Conservation (phyloP, 371 early-diverging fungal species). For the Apophysomyces trapeziformis region DNA sequence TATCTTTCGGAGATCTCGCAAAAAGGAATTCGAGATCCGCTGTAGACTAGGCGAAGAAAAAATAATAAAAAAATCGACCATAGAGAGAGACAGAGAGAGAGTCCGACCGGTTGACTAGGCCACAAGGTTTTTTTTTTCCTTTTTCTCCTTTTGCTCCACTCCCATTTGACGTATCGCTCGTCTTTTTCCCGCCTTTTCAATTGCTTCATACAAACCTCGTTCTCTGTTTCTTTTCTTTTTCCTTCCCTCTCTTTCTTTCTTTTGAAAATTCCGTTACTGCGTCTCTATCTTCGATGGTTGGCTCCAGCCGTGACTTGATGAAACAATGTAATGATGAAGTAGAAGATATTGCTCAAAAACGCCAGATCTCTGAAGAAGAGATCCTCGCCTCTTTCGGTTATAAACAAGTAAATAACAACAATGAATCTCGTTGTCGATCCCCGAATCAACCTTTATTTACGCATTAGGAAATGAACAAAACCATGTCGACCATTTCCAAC, state of each 20-base stretch:
- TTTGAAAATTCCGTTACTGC: constrained; percentile 19
- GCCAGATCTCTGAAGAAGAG: constrained; percentile 41
- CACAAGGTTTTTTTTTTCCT: neutral
- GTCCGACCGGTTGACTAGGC: neutral
- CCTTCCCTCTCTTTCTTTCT: constrained; percentile 6
- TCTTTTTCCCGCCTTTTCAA: neutral
- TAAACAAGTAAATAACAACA: constrained; percentile 41
- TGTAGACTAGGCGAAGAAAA: neutral
- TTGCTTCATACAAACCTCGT: neutral
- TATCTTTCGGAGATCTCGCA: too few relatives aligned
- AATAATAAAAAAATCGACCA: neutral
- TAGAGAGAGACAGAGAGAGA: too few relatives aligned
- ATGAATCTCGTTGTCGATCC: neutral
- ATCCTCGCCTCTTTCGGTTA: constrained; percentile 56
- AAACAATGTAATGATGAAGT: constrained; percentile 19
- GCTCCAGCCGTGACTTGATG: constrained; percentile 24
- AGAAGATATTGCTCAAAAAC: constrained; percentile 24
- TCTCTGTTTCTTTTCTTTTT: neutral
- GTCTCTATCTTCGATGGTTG: constrained; percentile 24
- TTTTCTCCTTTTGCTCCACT: neutral
- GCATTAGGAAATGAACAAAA: constrained; percentile 65
- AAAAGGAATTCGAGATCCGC: neutral
- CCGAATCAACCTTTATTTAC: neutral
- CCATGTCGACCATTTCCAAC: constrained; percentile 65
- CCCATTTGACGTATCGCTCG: neutral